Base-by-base conservation (phyloP, 176 grass and related monocot species). In the Thalia dealbata region DNA sequence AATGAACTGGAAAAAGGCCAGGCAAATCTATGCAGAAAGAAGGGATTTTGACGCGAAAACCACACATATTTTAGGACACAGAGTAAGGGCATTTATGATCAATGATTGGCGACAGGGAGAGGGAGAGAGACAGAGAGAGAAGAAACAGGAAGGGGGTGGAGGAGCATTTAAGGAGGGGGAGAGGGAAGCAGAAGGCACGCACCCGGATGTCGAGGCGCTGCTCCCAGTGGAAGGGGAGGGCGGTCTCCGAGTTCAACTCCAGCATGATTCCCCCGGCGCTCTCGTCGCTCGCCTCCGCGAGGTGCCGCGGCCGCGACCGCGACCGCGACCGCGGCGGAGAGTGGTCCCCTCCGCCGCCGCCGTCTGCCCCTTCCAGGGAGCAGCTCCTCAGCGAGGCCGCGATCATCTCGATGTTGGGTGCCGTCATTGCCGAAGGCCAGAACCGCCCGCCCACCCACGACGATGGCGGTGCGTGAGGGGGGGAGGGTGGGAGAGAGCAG, bases 141-240 rank as follows among this genome's bases (percentile, higher is more conserved):
- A n/a, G n/a, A n/a, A n/a, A n/a, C n/a, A n/a, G 32, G 32, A 4
- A 4, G 32, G 3, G 32, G 32, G 32, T 1, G 32, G 32, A 1
- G 32, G 52, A 42, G 16, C 3, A 61, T 52, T 67, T 71, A 58
- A 58, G 54, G 54, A 58, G 54, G 54, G 21, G 54, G 19, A 19
- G 52, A 55, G 14, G n/a, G n/a, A n/a, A n/a, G n/a, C n/a, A 41
- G 12, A 8, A 38, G 76, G 16, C 19, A 15, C 81, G 46, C 91
- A 96, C 92, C 84, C 86, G 84, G 62, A 96, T 87, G 85, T 96
- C 92, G 73, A 96, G 92, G 71, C 92, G 91, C 77, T 96, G 92
- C 79, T 96, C 88, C 92, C 92, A 96, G 70, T 91, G 84, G 86
- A 84, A 91, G 23, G 92, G 92, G 70, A 96, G 86, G n/a, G 92